Evolutionary conservation across 2,329 filamentous ascomycete species (phyloP).

Genomic region (Xylaria sp.): DNA sequence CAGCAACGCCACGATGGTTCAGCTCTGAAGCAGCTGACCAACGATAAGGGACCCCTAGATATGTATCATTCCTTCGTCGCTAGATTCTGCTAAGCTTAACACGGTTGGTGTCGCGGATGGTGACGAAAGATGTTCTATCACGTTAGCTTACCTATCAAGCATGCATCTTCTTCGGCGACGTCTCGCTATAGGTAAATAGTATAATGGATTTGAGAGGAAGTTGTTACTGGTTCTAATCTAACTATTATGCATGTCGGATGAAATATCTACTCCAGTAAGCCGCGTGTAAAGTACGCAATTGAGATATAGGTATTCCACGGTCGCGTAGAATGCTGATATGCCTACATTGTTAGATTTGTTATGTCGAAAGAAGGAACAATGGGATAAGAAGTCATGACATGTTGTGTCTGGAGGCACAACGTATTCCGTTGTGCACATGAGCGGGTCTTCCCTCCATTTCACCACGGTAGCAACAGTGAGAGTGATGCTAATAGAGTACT

Average conservation of each 20-base stretch:
- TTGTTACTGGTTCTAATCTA: not conserved
- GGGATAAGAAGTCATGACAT: not conserved
- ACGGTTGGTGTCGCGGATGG: not conserved
- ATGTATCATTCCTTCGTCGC: not conserved
- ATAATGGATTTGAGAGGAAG: not conserved
- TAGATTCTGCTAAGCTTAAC: not conserved
- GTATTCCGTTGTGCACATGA: not conserved
- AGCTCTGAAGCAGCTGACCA: not conserved
- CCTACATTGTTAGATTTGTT: not conserved
- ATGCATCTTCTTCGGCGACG: not conserved
- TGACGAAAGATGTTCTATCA: not conserved
- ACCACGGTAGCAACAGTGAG: not conserved
- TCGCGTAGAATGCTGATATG: too few species aligned
- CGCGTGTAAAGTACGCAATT: too few species aligned
- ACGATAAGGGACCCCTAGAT: not conserved
- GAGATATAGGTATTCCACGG: too few species aligned
- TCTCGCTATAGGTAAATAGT: not conserved
- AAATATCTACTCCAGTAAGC: too few species aligned
- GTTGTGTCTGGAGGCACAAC: not conserved
- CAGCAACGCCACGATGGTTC: not conserved
- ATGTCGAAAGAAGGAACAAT: too few species aligned
- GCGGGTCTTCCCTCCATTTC: not conserved
- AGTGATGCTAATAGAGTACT: not conserved
- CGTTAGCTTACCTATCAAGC: not conserved
- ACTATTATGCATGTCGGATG: not conserved